Conservation (phyloP, 2,329 filamentous ascomycete genomes). For the Stagonosporopsis rhizophila region DNA sequence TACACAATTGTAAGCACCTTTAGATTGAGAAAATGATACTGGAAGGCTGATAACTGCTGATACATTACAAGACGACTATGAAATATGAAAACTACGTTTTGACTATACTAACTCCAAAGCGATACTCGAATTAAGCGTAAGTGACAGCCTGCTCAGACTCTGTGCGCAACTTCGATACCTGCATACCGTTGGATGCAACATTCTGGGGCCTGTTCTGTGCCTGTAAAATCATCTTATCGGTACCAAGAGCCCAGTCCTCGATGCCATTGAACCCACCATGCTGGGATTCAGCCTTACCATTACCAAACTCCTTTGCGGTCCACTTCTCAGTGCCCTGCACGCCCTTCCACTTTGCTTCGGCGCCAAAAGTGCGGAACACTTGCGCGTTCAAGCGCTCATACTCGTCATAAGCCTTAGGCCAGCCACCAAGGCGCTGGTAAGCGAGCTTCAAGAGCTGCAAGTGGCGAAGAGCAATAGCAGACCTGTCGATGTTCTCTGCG, state of each 20-base stretch:
- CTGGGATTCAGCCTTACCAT: conserved; percentile 55
- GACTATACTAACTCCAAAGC: background rate
- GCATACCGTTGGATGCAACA: background rate
- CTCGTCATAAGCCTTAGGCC: conserved; percentile 57
- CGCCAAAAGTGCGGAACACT: conserved; percentile 51
- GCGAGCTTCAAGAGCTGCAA: conserved; percentile 49
- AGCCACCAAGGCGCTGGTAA: conserved; percentile 53
- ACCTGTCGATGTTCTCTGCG: conserved; percentile 36
- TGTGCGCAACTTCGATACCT: background rate
- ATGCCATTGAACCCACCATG: conserved; percentile 45
- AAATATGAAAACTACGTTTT: background rate
- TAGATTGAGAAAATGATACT: no score
- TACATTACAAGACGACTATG: background rate
- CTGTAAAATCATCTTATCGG: conserved; percentile 23
- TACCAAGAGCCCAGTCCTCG: conserved; percentile 43
- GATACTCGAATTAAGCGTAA: background rate
- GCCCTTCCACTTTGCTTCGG: conserved; percentile 48
- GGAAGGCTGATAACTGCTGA: no score
- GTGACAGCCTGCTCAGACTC: conserved; percentile 3
- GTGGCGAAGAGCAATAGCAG: conserved; percentile 43
- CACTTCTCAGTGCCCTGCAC: conserved; percentile 58
- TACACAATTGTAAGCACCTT: no score
- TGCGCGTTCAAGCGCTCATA: conserved; percentile 58
- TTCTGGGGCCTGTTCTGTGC: conserved; percentile 20
- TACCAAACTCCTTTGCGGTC: conserved; percentile 55